phyloP scores from a whole-genome alignment of 2,329 filamentous ascomycete genomes.

The Acarospora socialis region DNA sequence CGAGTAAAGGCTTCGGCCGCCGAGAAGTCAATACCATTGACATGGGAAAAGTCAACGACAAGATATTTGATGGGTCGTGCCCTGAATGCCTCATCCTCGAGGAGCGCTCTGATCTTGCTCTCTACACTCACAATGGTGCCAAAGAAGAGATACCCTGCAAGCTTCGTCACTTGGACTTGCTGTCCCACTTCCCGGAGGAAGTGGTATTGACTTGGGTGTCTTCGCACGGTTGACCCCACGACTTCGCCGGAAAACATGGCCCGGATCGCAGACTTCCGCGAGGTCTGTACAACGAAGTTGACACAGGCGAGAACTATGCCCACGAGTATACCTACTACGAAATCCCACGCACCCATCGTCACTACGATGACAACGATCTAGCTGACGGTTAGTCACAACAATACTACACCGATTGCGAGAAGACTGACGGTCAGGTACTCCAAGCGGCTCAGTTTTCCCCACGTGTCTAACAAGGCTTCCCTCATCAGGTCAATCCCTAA shows the following conservation, averaged over 20 bases:
- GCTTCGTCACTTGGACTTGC: conserved; percentile 82
- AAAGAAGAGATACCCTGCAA: conserved; percentile 94
- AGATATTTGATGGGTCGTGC: conserved; percentile 51
- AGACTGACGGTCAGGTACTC: conserved; percentile 69
- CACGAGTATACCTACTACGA: conserved; percentile 83
- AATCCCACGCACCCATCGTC: conserved; percentile 94
- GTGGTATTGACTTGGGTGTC: conserved; percentile 76
- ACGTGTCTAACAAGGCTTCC: conserved; percentile 78
- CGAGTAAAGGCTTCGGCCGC: conserved; percentile 90
- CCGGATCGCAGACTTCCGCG: conserved; percentile 73
- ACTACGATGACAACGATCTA: conserved; percentile 73
- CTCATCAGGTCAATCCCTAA: conserved; percentile 83
- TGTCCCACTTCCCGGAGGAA: conserved; percentile 74
- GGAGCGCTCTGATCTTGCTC: conserved; percentile 64
- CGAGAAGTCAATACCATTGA: conserved; percentile 89
- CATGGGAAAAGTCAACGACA: conserved; percentile 75
- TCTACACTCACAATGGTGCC: conserved; percentile 95
- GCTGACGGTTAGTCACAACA: conserved; percentile 2
- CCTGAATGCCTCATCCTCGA: conserved; percentile 69
- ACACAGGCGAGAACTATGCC: conserved; percentile 86
- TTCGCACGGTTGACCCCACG: conserved; percentile 79
- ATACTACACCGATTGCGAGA: background rate
- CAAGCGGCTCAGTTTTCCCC: conserved; percentile 69
- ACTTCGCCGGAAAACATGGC: conserved; percentile 82
- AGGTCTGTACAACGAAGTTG: conserved; percentile 82